Evolutionary conservation across 2,329 filamentous ascomycete species (phyloP), one percentile per base, ranked within the genome.

Genomic region (Claviceps arundinis): DNA sequence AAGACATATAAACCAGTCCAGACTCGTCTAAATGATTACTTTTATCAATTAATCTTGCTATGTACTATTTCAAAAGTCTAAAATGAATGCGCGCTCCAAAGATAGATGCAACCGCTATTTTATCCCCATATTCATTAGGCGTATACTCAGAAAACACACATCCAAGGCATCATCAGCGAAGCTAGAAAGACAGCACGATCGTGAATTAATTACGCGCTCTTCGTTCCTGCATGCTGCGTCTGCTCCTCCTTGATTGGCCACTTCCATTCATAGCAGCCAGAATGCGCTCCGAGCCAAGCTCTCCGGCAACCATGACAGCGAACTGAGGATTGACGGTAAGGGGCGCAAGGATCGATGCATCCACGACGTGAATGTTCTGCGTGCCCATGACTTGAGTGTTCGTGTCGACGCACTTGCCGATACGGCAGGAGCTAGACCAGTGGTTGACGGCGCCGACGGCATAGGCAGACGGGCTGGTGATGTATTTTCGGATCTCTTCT

Each of bases 271-370:
- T 46, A 16, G 19, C 16, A 17, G 46, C 49, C 37, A 57, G 37
- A 53, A 78, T 75, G 56, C 71, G 64, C 62, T 78, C 75, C 2
- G 70, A 67, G 1, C 70, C 76, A 56, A 68, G 70, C 64, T 78
- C 76, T 0, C 68, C 76, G 4, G 72, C 74, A 19, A 75, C 70
- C 73, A 78, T 78, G 26, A 76, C 68, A 0, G 73, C 75, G 60
- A 78, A 74, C 56, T 75, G 73, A 1, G 76, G 76, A 57, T 78
- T 78, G 1, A 75, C 73, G 0, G 73, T 77, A 57, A 79, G 59
- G 1, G 75, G 75, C 34, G 68, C 60, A 7, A 76, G 55, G 41
- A 78, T 74, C 38, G 70, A 73, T 0, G 69, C 71, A 59, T 78
- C 75, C 3, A 78, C 67, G 1, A 78, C 74, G 53, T 74, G 70